These are phyloP conservation scores for Neurospora sp. DNA, from an alignment of 495 filamentous ascomycete species.

Conservation along the genomic window DNA sequence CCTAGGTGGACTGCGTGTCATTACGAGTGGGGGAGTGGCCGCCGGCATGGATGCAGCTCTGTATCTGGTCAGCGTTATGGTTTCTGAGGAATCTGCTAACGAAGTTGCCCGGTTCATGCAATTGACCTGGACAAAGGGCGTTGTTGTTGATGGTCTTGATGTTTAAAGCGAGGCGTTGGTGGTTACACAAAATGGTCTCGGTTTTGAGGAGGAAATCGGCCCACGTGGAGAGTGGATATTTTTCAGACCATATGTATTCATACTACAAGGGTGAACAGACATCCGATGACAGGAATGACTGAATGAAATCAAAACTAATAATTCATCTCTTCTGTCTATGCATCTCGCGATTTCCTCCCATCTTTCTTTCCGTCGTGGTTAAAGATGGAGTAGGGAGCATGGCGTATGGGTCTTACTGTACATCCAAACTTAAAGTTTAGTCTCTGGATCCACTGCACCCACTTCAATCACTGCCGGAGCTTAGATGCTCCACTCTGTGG, in stretches of 20 bases:
- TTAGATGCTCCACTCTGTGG: background rate
- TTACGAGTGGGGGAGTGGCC: slow-evolving; percentile 67
- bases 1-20: slow-evolving; percentile 59
- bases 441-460: background rate
- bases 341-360: background rate
- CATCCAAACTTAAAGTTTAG: background rate
- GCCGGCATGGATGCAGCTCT: slow-evolving; percentile 69
- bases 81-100: slow-evolving; percentile 53
- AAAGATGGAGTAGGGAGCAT: background rate
- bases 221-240: background rate
- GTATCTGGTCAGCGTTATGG: slow-evolving; percentile 67
- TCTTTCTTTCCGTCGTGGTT: background rate
- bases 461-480: background rate
- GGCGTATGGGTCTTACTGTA: background rate
- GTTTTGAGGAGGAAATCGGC: background rate
- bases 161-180: slow-evolving; percentile 37
- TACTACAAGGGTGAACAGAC: background rate
- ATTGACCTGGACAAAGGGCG: slow-evolving; percentile 60
- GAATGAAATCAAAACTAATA: background rate
- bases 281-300: background rate
- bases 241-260: background rate
- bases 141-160: slow-evolving; percentile 62
- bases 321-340: background rate
- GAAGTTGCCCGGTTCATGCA: slow-evolving; percentile 61
- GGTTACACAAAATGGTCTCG: background rate